Evolutionary conservation across 352 stramenopile species (phyloP).

Genomic region (Phytophthora palmivora): DNA sequence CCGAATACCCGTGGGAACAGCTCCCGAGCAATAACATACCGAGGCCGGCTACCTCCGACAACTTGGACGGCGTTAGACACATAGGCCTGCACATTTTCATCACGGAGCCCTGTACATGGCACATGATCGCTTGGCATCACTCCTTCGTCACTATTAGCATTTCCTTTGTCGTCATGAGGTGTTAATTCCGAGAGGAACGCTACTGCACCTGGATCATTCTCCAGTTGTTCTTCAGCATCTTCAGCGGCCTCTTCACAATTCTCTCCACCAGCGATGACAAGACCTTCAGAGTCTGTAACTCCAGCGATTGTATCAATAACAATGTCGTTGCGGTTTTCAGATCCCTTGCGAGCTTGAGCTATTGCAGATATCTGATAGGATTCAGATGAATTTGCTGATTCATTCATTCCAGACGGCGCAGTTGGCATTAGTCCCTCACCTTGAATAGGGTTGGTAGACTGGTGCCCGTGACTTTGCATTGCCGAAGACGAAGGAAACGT

Average conservation of each 20-base stretch:
- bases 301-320: neutral
- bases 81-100: slow-evolving; percentile 69
- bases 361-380: slow-evolving; percentile 7
- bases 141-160: slow-evolving; percentile 15
- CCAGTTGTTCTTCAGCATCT: slow-evolving; percentile 24
- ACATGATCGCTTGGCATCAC: slow-evolving; percentile 46
- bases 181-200: slow-evolving; percentile 38
- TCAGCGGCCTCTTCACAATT: slow-evolving; percentile 7
- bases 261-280: slow-evolving; percentile 1
- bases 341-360: slow-evolving; percentile 8
- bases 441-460: slow-evolving; percentile 5
- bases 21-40: slow-evolving; percentile 84
- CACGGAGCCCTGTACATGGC: slow-evolving; percentile 67
- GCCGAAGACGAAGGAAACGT: slow-evolving; percentile 43
- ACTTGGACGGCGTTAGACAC: slow-evolving; percentile 71
- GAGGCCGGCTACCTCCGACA: slow-evolving; percentile 76
- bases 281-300: slow-evolving; percentile 3
- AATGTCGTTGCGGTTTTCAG: slow-evolving; percentile 4
- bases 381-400: slow-evolving; percentile 24
- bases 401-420: neutral
- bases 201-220: slow-evolving; percentile 31
- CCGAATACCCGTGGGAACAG: slow-evolving; percentile 70
- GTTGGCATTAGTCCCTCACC: slow-evolving; percentile 7
- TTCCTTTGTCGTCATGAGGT: slow-evolving; percentile 10
- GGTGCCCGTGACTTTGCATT: slow-evolving; percentile 26